Evolutionary conservation across 768 basidiomycete genomes (phyloP), one percentile per base, ranked within the genome.

Genomic region (Xanthoconium purpureum): DNA sequence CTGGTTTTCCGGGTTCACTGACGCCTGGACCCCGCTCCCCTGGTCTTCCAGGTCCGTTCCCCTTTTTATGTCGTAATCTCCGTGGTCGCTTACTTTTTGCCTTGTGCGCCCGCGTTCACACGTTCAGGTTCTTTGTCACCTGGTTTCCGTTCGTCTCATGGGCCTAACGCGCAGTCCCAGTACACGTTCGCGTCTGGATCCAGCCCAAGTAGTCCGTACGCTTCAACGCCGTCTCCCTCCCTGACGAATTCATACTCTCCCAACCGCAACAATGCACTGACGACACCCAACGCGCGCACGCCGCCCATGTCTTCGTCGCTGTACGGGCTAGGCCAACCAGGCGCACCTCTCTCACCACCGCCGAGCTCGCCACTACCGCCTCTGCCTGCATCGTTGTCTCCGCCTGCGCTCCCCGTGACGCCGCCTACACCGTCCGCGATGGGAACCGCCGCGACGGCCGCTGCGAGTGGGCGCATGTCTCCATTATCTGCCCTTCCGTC

Each of bases 361-460:
- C 69, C 68, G 38, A 61, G 55, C 15, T 55, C 61, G 24, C 63
- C 63, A 35, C 47, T 66, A 6, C 62, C 70, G 14, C 63, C 64
- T n/a, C 35, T 63, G 37, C 64, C 67, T 0, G 17, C 20, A 15
- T 56, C 57, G 20, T 54, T 56, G n/a, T 54, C 66, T n/a, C 57
- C 59, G 15, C 63, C 68, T 8, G 37, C 37, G 33, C 57, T 60
- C 13, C 37, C 55, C 12, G 40, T 20, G 0, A 11, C 43, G 29
- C 5, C 37, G 13, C 42, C 66, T 42, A 33, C 29, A 17, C 20
- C 58, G 2, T 18, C 52, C 6, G 14, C 13, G 13, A 54, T 49
- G 36, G 54, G 42, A 5, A 45, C 47, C 0, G 56, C 57, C 37
- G 64, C 58, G 28, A 59, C 54, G 15, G 57, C 54, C 2, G 64